phyloP scores from a whole-genome alignment of 2,329 filamentous ascomycete genomes.

The Colletotrichum incanum region DNA sequence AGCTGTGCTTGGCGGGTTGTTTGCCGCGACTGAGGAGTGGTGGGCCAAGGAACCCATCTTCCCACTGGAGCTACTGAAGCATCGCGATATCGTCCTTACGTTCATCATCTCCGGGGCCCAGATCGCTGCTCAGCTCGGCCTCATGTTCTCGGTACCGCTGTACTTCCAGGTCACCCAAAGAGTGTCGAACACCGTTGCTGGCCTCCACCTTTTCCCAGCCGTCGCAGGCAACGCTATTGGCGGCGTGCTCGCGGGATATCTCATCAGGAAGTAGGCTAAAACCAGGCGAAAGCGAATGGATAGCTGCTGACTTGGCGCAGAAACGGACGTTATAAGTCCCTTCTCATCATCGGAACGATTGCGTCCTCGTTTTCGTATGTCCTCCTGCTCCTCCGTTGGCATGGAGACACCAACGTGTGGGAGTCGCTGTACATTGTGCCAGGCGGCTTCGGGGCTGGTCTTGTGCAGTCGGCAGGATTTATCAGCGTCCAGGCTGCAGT shows the following conservation, averaged over 20 bases:
- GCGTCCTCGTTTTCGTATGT: slow-evolving; percentile 66
- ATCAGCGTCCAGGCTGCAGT: slow-evolving; percentile 60
- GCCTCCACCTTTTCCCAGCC: slow-evolving; percentile 75
- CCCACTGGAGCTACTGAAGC: slow-evolving; percentile 67
- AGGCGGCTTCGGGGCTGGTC: slow-evolving; percentile 59
- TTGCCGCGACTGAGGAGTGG: slow-evolving; percentile 33
- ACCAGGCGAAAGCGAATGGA: background rate
- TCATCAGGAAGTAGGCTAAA: slow-evolving; percentile 63
- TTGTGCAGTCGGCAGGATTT: slow-evolving; percentile 59
- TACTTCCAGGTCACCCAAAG: slow-evolving; percentile 78
- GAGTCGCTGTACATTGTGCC: slow-evolving; percentile 75
- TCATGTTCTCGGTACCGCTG: slow-evolving; percentile 76
- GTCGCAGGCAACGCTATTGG: slow-evolving; percentile 78
- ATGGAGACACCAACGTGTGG: slow-evolving; percentile 68
- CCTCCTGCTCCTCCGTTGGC: slow-evolving; percentile 71
- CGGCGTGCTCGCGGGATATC: slow-evolving; percentile 71
- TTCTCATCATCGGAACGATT: slow-evolving; percentile 66
- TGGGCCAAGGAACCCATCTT: slow-evolving; percentile 71
- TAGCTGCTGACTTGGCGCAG: slow-evolving; percentile 47
- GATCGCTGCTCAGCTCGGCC: slow-evolving; percentile 65
- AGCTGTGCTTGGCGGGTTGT: slow-evolving; percentile 29
- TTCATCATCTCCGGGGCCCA: slow-evolving; percentile 70
- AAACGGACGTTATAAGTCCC: slow-evolving; percentile 72
- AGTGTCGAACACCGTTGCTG: slow-evolving; percentile 71
- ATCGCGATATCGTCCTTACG: slow-evolving; percentile 67